Evolutionary conservation across 148 eudicot species (phyloP), one percentile per base, ranked within the genome.

Genomic region (Camellia sinensis): DNA sequence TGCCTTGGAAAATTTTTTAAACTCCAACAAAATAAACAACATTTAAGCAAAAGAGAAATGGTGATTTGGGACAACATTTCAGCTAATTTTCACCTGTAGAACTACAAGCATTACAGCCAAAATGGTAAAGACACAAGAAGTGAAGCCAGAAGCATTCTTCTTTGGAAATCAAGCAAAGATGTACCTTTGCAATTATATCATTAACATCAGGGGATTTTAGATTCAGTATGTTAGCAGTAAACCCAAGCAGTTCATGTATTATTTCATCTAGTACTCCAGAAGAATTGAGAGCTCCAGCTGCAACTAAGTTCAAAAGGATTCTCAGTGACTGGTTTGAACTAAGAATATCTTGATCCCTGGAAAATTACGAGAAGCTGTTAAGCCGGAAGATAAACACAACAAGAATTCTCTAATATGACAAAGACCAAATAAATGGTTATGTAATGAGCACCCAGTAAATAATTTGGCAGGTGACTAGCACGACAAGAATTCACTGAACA

Each of bases 101-200:
- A 60, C 37, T 18, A 37, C 50, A 41, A 43, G 29, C 48, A 48
- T 19, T 12, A 22, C 10, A 65, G 71, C 71, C 46, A 77, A 46
- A 65, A 52, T 50, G 18, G 13, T 41, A 48, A 67, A 17, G 6
- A 57, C 53, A 54, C 76, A 81, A 21, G 78, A 74, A 68, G 37
- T 76, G 44, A 84, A 59, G 82, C 37, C 18, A 46, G 12, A 66
- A 5, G 8, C 17, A 41, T 69, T 59, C 18, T 21, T 45, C 73
- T 29, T n/a, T 65, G 17, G 80, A 72, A 50, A 53, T 15, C 37
- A 29, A 19, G 43, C 41, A 45, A 29, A 13, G 15, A 68, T 62
- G 78, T 91, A 94, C 99, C 97, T 94, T 92, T 53, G 91, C 94
- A 82, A 97, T 84, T 80, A 89, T 82, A 60, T 94, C 98, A 81